Percentiles rank a stretch among this genome's conserved stretches.
Evolutionary conservation across 1,284 basidiomycete genomes (phyloP).

Genomic region (Sphagnurus paluster): DNA sequence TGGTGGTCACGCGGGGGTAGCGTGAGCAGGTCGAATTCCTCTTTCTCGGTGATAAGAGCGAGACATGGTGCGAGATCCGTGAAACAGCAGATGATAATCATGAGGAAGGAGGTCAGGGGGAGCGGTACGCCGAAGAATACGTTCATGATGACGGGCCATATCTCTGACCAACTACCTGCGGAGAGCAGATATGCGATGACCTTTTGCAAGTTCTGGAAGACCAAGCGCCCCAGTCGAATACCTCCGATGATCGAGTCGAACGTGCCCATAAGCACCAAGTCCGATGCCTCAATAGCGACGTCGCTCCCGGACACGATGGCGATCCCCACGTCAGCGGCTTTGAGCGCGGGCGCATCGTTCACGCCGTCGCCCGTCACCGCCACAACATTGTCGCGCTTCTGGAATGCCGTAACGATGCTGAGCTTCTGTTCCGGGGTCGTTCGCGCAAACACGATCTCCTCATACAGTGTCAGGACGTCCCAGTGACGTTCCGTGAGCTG

Average conservation of each 20-base stretch:
- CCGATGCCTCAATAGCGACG: slow-evolving; percentile 96
- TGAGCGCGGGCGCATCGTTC: slow-evolving; percentile 97
- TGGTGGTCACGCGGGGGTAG: slow-evolving; percentile 20
- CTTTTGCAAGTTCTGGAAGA: slow-evolving; percentile 70
- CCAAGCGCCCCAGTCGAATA: slow-evolving; percentile 60
- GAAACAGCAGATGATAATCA: slow-evolving; percentile 23
- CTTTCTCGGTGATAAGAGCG: slow-evolving; percentile 21
- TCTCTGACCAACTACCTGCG: slow-evolving; percentile 36
- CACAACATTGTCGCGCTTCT: slow-evolving; percentile 50
- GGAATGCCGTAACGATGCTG: slow-evolving; percentile 64
- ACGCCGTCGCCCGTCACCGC: slow-evolving; percentile 89
- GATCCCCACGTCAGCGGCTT: slow-evolving; percentile 93
- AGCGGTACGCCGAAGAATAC: slow-evolving; percentile 19
- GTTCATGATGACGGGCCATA: slow-evolving; percentile 20
- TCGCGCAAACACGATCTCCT: slow-evolving; percentile 73
- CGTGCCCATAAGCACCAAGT: slow-evolving; percentile 96
- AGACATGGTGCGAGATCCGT: slow-evolving; percentile 18
- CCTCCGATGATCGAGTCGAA: slow-evolving; percentile 50
- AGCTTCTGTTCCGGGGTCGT: slow-evolving; percentile 77
- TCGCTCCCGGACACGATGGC: slow-evolving; percentile 95
- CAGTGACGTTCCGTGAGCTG: slow-evolving; percentile 15
- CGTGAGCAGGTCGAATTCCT: slow-evolving; percentile 21
- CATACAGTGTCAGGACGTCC: slow-evolving; percentile 38
- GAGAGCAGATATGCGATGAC: slow-evolving; percentile 48
- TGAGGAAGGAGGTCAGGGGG: slow-evolving; percentile 21